Evolutionary conservation across 2,329 filamentous ascomycete species (phyloP).

Genomic region (Gaeumannomyces tritici): DNA sequence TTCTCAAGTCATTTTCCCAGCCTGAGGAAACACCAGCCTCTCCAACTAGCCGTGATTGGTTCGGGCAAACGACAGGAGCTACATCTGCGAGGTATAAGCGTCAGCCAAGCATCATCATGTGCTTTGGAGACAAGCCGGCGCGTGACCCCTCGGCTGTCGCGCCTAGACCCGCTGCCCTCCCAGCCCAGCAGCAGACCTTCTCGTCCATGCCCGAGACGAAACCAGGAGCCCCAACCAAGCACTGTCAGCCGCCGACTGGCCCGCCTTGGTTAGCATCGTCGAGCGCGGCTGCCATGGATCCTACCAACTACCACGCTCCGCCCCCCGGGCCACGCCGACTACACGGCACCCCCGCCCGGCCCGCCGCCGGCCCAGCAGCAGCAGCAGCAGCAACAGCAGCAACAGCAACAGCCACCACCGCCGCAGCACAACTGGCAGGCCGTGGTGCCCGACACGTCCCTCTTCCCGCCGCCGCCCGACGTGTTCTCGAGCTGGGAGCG

Average conservation of each 20-base stretch:
- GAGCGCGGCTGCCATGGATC: too few relatives aligned
- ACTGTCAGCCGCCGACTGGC: neutral
- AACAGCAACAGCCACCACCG: too few relatives aligned
- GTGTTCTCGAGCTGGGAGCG: constrained; percentile 53
- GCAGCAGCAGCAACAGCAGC: too few relatives aligned
- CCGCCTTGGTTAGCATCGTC: neutral
- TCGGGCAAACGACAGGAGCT: too few relatives aligned
- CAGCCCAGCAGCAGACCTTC: neutral
- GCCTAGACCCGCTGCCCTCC: constrained; percentile 3
- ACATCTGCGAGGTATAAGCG: neutral
- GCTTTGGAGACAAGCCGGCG: constrained; percentile 10
- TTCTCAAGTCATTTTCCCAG: too few relatives aligned
- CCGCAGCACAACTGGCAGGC: constrained; percentile 58
- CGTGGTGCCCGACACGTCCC: constrained; percentile 61
- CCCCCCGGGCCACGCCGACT: constrained; percentile 17
- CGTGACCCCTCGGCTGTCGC: constrained; percentile 1
- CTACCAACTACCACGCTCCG: too few relatives aligned
- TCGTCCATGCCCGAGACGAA: neutral
- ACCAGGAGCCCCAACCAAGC: neutral
- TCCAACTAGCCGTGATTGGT: too few relatives aligned
- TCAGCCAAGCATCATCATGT: constrained; percentile 9
- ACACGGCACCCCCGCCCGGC: constrained; percentile 18
- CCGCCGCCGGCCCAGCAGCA: constrained; percentile 21
- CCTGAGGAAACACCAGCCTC: too few relatives aligned
- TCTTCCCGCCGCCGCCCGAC: constrained; percentile 63